Percentiles rank a stretch among this genome's conserved stretches.
Evolutionary conservation across 345 rosid genomes (phyloP).

Genomic region (Gossypium bickii): DNA sequence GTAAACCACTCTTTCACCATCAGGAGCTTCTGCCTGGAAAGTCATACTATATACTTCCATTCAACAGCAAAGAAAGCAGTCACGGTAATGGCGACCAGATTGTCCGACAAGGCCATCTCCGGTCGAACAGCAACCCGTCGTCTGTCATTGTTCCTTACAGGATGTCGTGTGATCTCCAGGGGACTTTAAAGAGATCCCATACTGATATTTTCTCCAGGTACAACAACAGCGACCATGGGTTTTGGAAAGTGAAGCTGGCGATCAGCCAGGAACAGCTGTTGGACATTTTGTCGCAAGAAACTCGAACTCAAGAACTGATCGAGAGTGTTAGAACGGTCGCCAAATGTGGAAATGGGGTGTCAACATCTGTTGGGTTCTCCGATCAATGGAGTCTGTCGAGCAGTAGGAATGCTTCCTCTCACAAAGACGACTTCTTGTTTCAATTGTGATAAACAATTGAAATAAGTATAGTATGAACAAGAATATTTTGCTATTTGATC

Average conservation of each 20-base stretch:
- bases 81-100: slow-evolving; percentile 11
- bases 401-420: slow-evolving; percentile 39
- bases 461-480: background rate
- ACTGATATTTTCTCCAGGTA: slow-evolving; percentile 54
- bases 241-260: slow-evolving; percentile 89
- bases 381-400: slow-evolving; percentile 55
- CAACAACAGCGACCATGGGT: slow-evolving; percentile 23
- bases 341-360: slow-evolving; percentile 44
- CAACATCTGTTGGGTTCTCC: slow-evolving; percentile 31
- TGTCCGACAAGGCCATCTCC: slow-evolving; percentile 50
- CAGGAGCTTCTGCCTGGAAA: slow-evolving; percentile 48
- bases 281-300: slow-evolving; percentile 64
- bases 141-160: slow-evolving; percentile 46
- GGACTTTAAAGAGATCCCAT: slow-evolving; percentile 55
- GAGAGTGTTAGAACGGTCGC: slow-evolving; percentile 75
- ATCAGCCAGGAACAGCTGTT: slow-evolving; percentile 57
- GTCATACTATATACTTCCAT: slow-evolving; percentile 57
- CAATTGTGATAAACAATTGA: background rate
- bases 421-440: slow-evolving; percentile 3
- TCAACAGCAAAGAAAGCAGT: background rate
- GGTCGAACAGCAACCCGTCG: slow-evolving; percentile 59
- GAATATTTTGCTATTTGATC: background rate
- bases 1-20: slow-evolving; percentile 42
- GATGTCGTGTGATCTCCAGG: slow-evolving; percentile 56
- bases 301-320: slow-evolving; percentile 58